Base-by-base conservation (phyloP, 2,329 filamentous ascomycete species). In the Alternaria tenuissima region DNA sequence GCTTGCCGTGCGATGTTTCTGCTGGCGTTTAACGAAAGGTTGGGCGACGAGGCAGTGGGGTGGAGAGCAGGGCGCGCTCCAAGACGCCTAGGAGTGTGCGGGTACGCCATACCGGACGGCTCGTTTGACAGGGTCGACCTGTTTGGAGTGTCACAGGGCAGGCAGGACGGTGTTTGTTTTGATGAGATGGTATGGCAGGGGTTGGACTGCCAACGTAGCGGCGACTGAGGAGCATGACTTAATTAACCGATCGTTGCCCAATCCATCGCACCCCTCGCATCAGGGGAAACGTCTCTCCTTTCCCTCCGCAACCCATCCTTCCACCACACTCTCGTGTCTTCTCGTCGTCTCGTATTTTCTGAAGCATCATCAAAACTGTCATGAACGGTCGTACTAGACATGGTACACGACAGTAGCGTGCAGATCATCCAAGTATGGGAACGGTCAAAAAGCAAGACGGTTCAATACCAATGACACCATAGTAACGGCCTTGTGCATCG, bases 1-100 rank as follows among this genome's bases (percentile, higher is more conserved):
- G 85, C 84, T 81, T 94, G 93, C 74, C 91, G 88, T 72, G 86
- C 84, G 67, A 89, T 82, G 59, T 83, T 81, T 46, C 77, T 79
- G 66, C 76, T 79, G 38, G 76, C 71, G 57, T 76, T 72, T 46
- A 79, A 72, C 48, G 73, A 74, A 26, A 83, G 72, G 59, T 80
- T 81, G 26, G 81, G 81, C 34, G 79, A 80, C 11, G 80, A 81
- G 11, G 78, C 76, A 26, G 77, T 79, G 67, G 74, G 77, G 56
- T 74, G 70, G 57, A 81, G 78, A 20, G 77, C 78, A 14, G 80
- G 81, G 47, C 81, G 77, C 46, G 75, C 70, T 56, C 72, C 66
- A 38, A 77, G 69, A 53, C 77, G 70, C 44, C 79, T 75, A 20
- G 81, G 81, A 55, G 81, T 82, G 61, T 80, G 78, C 14, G 78